These are phyloP conservation scores for Debaryomyces psychrophilus DNA, from an alignment of 1,139 yeast species.

Conservation along the genomic window DNA sequence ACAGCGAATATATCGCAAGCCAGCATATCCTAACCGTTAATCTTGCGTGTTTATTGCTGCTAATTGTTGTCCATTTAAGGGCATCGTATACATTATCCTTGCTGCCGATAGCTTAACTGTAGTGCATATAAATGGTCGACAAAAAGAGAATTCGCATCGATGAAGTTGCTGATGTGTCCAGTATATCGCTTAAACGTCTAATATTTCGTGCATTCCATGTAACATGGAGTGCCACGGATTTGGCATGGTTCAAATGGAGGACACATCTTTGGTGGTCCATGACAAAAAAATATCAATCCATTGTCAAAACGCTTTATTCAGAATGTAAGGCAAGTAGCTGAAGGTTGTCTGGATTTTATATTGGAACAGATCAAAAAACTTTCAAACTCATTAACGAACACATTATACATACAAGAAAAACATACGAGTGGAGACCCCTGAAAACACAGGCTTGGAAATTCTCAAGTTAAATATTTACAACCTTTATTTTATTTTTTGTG, in stretches of 20 bases:
- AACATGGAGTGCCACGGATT: background rate
- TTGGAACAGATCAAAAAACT: background rate
- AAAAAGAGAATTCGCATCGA: no score
- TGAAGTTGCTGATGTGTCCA: no score
- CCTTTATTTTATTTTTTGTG: background rate
- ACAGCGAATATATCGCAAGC: no score
- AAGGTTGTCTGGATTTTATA: background rate
- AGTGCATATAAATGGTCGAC: no score
- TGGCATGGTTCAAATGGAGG: background rate
- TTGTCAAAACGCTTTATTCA: background rate
- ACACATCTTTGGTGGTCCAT: background rate
- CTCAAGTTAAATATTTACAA: background rate
- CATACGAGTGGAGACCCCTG: background rate
- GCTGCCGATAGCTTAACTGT: no score
- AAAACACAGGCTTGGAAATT: background rate
- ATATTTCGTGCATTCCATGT: no score
- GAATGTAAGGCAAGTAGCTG: background rate
- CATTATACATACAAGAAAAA: background rate
- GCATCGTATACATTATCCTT: no score
- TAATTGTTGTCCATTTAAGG: no score
- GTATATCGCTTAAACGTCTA: no score
- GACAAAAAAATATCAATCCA: background rate
- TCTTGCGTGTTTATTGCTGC: no score
- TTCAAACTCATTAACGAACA: background rate
- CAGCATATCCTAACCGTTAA: no score